Evolutionary conservation across 1,284 basidiomycete genomes (phyloP).

Genomic region (Microbotryum saponariae): DNA sequence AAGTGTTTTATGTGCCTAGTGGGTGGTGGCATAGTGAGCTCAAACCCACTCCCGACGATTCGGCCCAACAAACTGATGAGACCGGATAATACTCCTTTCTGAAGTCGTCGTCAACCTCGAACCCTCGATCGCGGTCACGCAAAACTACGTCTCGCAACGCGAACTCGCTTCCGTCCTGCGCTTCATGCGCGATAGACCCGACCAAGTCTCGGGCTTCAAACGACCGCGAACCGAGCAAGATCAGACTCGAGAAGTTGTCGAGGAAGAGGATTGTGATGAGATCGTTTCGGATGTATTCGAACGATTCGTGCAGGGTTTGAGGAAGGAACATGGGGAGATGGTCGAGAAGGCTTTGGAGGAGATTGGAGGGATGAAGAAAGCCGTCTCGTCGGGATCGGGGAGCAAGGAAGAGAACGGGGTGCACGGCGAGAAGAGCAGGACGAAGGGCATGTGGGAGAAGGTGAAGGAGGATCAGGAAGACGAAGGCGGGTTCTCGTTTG

Average conservation of each 20-base stretch:
- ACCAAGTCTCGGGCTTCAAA: constrained; percentile 45
- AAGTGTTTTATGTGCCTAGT: constrained; percentile 33
- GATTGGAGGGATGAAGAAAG: not conserved
- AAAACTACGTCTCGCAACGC: constrained; percentile 45
- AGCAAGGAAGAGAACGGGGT: not conserved
- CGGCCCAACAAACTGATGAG: too few relatives aligned
- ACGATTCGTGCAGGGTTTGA: constrained; percentile 6
- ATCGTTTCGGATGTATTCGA: constrained; percentile 9
- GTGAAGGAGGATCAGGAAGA: not conserved
- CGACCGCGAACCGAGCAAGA: not conserved
- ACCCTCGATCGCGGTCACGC: constrained; percentile 43
- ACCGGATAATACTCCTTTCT: too few relatives aligned
- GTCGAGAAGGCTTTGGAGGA: not conserved
- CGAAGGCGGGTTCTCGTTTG: constrained; percentile 13
- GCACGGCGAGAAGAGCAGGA: not conserved
- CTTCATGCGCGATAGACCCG: constrained; percentile 43
- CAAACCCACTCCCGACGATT: not conserved
- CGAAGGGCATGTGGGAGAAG: constrained; percentile 5
- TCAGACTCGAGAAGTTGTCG: constrained; percentile 13
- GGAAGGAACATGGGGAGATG: not conserved
- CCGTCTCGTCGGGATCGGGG: too few relatives aligned
- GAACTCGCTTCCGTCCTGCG: constrained; percentile 42
- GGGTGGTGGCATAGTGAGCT: constrained; percentile 38
- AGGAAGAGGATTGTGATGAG: constrained; percentile 15
- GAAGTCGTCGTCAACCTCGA: constrained; percentile 39